Base-by-base conservation (phyloP, 23 red algal species). In the Gracilaria vermiculophylla region DNA sequence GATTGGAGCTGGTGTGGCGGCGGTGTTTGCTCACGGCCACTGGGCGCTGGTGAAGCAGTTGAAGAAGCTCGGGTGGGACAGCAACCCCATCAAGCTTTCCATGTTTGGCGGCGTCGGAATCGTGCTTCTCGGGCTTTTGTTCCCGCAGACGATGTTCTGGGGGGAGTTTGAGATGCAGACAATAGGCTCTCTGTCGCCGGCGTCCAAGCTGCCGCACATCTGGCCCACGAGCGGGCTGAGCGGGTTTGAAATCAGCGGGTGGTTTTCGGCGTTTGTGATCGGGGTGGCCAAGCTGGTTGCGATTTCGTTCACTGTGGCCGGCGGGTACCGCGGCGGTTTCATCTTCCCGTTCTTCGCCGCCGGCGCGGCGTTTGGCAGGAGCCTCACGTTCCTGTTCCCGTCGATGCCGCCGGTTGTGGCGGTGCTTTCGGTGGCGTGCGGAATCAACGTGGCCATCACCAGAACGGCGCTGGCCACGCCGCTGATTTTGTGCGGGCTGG, bases 141-240 rank as follows among this genome's bases (percentile, higher is more conserved):
- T 97, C 49, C 94, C 94, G 56, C 94, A 97, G 33, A 90, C 80
- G 1, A 45, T 88, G 42, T 80, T 80, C 75, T 86, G 94, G 94
- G 94, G 94, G 45, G 94, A 97, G 45, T 90, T 84, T 72, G 94
- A 97, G 72, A 89, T 97, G 69, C 80, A 92, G 53, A 89, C 89
- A 0, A 89, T 97, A 9, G 90, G 84, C 31, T 93, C 89, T 5
- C 58, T 92, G 33, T 71, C 76, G 7, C 82, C 84, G 28, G 76
- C 88, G 1, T 39, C 81, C 0, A 80, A 44, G 20, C 77, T 91
- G 24, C 57, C 77, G 19, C 90, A 97, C 47, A 77, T 93, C 62
- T 97, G 81, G 71, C 88, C 94, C 20, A 74, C 85, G 0, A 49
- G 36, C 41, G 81, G 90, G 42, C 48, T 90, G 34, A 89, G 50